Conservation (phyloP, 2,329 filamentous ascomycete genomes). For the Celoporthe dispersa region DNA sequence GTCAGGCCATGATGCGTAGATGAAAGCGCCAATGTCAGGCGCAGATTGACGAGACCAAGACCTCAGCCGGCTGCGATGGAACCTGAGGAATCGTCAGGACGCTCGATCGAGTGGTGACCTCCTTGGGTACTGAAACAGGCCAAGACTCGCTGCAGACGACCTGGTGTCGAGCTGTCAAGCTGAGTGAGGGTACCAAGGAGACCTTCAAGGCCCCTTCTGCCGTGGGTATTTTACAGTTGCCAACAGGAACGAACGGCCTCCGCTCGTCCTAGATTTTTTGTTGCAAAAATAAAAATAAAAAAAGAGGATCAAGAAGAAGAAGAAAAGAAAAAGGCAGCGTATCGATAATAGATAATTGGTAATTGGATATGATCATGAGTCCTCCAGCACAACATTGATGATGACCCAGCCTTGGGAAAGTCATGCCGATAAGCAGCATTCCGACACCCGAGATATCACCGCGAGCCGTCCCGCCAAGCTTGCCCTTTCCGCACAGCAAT, state of each 20-base stretch:
- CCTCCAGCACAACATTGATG: neutral
- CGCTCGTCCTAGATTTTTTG: neutral
- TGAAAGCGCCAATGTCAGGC: neutral
- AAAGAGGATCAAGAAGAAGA: no score
- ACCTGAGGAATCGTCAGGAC: neutral
- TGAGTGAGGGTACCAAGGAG: no score
- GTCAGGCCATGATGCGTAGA: neutral
- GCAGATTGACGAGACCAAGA: neutral
- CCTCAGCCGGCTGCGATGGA: neutral
- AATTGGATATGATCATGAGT: neutral
- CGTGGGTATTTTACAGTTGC: no score
- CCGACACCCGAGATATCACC: slow-evolving; percentile 17
- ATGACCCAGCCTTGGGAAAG: neutral
- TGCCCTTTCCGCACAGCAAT: neutral
- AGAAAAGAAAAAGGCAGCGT: neutral
- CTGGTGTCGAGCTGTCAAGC: neutral
- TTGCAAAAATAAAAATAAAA: no score
- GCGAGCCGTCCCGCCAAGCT: neutral
- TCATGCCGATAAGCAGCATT: neutral
- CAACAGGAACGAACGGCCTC: neutral
- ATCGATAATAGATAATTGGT: neutral
- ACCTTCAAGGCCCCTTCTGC: no score
- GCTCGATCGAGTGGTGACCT: neutral
- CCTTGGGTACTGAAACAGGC: no score
- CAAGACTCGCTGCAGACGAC: no score